Evolutionary conservation across 2,329 filamentous ascomycete genomes (phyloP).

Genomic region (Tolypocladium tropicale): DNA sequence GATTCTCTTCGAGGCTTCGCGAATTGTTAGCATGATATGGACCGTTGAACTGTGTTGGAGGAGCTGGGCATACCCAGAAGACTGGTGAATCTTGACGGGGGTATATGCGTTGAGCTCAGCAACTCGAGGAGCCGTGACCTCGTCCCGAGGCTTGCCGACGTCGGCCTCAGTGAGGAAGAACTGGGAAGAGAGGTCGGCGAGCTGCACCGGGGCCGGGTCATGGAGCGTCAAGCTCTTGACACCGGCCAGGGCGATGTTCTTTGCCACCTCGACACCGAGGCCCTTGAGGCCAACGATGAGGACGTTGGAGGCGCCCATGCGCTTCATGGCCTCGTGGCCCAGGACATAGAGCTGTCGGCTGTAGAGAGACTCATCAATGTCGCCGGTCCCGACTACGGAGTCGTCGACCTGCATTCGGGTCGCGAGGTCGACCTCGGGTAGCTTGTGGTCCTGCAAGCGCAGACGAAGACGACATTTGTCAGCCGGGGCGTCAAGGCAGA

Average conservation of each 20-base stretch:
- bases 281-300: conserved; percentile 88
- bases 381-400: conserved; percentile 41
- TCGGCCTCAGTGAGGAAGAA: conserved; percentile 89
- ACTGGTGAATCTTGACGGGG: conserved; percentile 68
- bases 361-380: conserved; percentile 66
- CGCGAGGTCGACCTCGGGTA: conserved; percentile 50
- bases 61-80: conserved; percentile 31
- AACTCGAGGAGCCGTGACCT: conserved; percentile 77
- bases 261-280: conserved; percentile 93
- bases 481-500: not conserved
- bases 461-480: conserved; percentile 5
- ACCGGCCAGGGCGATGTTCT: conserved; percentile 95
- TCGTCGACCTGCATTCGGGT: conserved; percentile 58
- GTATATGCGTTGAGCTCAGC: conserved; percentile 96
- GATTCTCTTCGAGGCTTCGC: conserved; percentile 59
- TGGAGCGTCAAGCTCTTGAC: conserved; percentile 94
- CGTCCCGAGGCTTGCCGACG: conserved; percentile 83
- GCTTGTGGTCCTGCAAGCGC: conserved; percentile 34
- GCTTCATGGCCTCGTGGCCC: conserved; percentile 86
- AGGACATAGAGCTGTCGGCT: conserved; percentile 64
- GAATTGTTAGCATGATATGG: not conserved
- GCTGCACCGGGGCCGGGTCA: conserved; percentile 74
- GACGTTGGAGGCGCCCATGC: conserved; percentile 93
- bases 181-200: conserved; percentile 88
- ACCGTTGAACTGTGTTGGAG: conserved; percentile 1